A percentile compares a stretch with the other conserved stretches of the same genome.
phyloP scores from a whole-genome alignment of 2,329 filamentous ascomycete species.

The Esteya vermicola region DNA sequence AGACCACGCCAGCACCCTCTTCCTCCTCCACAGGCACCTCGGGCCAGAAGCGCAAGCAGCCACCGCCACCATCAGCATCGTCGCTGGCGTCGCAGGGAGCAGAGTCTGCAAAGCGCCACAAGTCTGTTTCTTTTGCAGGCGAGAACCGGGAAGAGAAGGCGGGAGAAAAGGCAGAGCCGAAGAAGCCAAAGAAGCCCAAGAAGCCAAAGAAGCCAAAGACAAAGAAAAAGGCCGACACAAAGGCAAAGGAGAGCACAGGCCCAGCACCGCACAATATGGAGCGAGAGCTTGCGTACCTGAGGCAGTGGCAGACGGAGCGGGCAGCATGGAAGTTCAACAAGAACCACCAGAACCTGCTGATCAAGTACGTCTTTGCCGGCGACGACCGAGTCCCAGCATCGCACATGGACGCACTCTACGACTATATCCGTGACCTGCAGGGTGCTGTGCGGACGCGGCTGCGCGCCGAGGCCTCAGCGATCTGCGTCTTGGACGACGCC shows the following conservation, averaged over 20 bases:
- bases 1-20: constrained; percentile 8
- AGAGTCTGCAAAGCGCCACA: constrained; percentile 19
- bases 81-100: constrained; percentile 4
- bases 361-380: constrained; percentile 68
- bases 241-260: constrained; percentile 14
- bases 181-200: constrained; percentile 10
- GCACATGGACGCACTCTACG: constrained; percentile 55
- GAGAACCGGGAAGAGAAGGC: constrained; percentile 21
- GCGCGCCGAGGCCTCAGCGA: constrained; percentile 48
- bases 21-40: background rate
- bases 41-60: constrained; percentile 7
- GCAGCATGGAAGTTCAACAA: constrained; percentile 92
- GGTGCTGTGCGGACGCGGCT: constrained; percentile 59
- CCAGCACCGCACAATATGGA: constrained; percentile 28
- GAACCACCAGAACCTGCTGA: constrained; percentile 70
- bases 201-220: background rate
- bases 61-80: constrained; percentile 5
- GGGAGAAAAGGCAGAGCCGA: background rate
- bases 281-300: constrained; percentile 62
- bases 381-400: constrained; percentile 53
- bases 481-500: constrained; percentile 38
- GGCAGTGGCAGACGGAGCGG: constrained; percentile 56
- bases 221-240: constrained; percentile 2
- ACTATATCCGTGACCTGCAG: constrained; percentile 69
- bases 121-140: constrained; percentile 33